phyloP scores from a whole-genome alignment of 176 grass and related monocot species.

The Elaeis guineensis region DNA sequence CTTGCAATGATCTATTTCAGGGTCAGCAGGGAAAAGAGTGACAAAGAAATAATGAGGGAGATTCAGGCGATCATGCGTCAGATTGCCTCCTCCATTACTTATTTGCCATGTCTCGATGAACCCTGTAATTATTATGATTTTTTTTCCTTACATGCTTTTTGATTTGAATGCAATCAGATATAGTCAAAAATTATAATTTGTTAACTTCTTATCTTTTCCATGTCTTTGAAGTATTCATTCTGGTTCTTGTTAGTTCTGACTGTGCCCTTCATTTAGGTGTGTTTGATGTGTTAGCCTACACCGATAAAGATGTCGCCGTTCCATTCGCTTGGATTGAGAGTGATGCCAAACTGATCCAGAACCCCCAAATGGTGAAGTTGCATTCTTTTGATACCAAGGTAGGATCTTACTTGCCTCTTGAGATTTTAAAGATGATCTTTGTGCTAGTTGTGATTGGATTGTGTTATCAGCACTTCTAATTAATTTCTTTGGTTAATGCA shows the following conservation, averaged over 20 bases:
- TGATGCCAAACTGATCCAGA: conserved; percentile 85
- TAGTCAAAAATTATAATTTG: too few species aligned
- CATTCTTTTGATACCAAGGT: conserved; percentile 99
- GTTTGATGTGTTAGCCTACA: conserved; percentile 96
- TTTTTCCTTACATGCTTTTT: neutral
- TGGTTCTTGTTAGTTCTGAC: too few species aligned
- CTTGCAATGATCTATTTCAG: conserved; percentile 14
- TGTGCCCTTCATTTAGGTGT: conserved; percentile 33
- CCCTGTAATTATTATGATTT: conserved; percentile 39
- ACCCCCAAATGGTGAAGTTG: conserved; percentile 97
- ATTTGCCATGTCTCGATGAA: conserved; percentile 95
- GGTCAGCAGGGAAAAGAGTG: conserved; percentile 78
- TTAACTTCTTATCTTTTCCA: too few species aligned
- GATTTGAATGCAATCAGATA: too few species aligned
- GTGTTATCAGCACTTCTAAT: neutral
- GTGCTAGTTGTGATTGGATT: neutral
- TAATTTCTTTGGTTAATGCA: conserved; percentile 20
- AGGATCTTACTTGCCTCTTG: neutral
- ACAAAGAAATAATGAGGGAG: conserved; percentile 99
- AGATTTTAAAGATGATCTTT: too few species aligned
- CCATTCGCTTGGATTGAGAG: conserved; percentile 91
- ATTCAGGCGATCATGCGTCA: conserved; percentile 99
- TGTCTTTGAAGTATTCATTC: too few species aligned
- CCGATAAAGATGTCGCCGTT: conserved; percentile 60
- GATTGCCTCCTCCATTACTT: conserved; percentile 84